Percentiles rank a stretch among this genome's conserved stretches.
These are phyloP conservation scores for Candida freyschussii DNA, from an alignment of 1,139 yeast species.

Conservation along the genomic window DNA sequence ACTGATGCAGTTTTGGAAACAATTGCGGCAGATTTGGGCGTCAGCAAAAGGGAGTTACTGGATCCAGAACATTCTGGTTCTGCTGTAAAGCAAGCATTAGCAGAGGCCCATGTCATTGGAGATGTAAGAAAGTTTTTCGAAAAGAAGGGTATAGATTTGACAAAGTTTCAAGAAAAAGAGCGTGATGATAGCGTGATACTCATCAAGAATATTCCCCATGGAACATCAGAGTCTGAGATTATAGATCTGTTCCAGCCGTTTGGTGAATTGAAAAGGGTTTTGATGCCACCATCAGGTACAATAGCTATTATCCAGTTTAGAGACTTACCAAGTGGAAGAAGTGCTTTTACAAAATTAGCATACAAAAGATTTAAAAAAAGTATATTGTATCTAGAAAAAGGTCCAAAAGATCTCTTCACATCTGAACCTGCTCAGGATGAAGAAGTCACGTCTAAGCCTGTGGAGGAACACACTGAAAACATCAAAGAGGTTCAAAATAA, in stretches of 20 bases:
- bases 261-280: conserved; percentile 73
- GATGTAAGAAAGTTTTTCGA: conserved; percentile 87
- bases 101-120: conserved; percentile 94
- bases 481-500: conserved; percentile 41
- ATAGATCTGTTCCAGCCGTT: conserved; percentile 74
- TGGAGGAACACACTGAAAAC: conserved; percentile 23
- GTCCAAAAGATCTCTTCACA: conserved; percentile 77
- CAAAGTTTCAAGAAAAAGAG: conserved; percentile 62
- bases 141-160: conserved; percentile 75
- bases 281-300: conserved; percentile 97
- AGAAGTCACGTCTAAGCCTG: conserved; percentile 12
- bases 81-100: conserved; percentile 96
- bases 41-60: conserved; percentile 74
- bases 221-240: conserved; percentile 74
- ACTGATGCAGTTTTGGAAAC: conserved; percentile 89
- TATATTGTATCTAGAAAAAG: conserved; percentile 86
- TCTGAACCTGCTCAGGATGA: conserved; percentile 48
- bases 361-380: conserved; percentile 84
- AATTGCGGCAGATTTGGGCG: conserved; percentile 80
- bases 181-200: conserved; percentile 78
- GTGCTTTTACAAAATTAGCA: conserved; percentile 85
- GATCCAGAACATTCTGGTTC: conserved; percentile 85
- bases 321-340: conserved; percentile 77
- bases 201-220: conserved; percentile 86
- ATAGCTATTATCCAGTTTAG: conserved; percentile 93